phyloP scores from a whole-genome alignment of 2,329 filamentous ascomycete species.

The Conoideocrella luteorostrata region DNA sequence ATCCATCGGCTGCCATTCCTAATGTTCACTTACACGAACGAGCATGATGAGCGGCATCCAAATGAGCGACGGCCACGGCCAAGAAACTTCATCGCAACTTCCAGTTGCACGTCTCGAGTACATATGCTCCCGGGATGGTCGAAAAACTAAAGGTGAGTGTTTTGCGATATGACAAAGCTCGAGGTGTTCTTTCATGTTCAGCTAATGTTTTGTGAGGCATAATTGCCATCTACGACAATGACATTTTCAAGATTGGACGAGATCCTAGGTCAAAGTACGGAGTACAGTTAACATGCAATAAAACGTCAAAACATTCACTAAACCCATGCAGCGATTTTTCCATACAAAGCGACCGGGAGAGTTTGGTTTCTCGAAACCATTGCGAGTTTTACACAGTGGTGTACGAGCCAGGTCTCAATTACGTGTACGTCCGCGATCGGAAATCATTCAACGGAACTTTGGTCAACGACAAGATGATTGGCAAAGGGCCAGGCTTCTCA shows the following conservation, averaged over 20 bases:
- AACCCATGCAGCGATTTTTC: conserved; percentile 26
- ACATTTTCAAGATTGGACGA: conserved; percentile 30
- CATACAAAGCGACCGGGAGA: conserved; percentile 30
- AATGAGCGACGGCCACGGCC: neutral
- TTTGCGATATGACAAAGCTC: neutral
- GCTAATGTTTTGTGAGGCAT: conserved; percentile 15
- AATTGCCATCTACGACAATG: conserved; percentile 22
- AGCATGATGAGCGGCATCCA: neutral
- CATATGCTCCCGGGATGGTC: conserved; percentile 1
- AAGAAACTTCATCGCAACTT: neutral
- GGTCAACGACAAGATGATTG: conserved; percentile 41
- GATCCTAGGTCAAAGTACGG: conserved; percentile 27
- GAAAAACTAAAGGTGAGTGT: conserved; percentile 5
- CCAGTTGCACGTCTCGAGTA: conserved; percentile 7
- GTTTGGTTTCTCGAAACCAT: conserved; percentile 44
- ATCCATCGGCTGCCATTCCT: neutral
- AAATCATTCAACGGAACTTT: conserved; percentile 48
- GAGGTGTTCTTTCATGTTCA: neutral
- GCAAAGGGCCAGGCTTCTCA: conserved; percentile 28
- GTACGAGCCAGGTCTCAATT: conserved; percentile 36
- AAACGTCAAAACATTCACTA: neutral
- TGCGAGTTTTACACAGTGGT: conserved; percentile 49
- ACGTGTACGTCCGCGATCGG: conserved; percentile 51
- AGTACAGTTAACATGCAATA: neutral
- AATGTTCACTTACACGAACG: neutral